These are phyloP conservation scores for Porphyra umbilicalis DNA, from an alignment of 31 red algal genomes.

Conservation along the genomic window DNA sequence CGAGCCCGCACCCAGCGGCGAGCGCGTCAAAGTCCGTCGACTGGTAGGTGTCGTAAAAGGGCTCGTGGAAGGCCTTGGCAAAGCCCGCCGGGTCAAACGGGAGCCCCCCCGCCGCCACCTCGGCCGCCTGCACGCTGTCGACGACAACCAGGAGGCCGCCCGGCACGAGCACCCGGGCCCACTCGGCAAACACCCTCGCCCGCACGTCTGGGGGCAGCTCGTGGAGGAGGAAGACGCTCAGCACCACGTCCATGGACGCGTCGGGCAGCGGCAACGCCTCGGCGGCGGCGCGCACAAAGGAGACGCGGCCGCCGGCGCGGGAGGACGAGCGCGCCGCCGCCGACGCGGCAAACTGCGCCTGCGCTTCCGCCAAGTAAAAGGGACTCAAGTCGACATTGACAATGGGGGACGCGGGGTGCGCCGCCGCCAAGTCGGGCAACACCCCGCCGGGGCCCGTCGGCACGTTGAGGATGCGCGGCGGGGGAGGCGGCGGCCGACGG, in stretches of 20 bases:
- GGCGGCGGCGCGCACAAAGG: conserved; percentile 49
- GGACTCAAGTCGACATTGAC: conserved; percentile 58
- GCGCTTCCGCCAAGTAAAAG: conserved; percentile 60
- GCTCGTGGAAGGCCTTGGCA: conserved; percentile 3
- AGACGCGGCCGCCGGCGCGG: neutral
- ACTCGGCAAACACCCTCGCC: conserved; percentile 22
- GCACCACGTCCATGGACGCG: conserved; percentile 43
- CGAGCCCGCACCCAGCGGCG: too few relatives aligned
- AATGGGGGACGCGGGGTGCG: conserved; percentile 14
- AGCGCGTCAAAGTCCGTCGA: conserved; percentile 1
- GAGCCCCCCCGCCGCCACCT: neutral
- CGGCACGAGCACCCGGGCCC: conserved; percentile 28
- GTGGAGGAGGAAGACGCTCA: conserved; percentile 68
- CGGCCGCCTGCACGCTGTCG: conserved; percentile 49
- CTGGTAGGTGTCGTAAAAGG: neutral
- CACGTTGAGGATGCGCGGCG: conserved; percentile 10
- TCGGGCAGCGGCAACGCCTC: conserved; percentile 34
- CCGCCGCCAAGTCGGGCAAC: conserved; percentile 44
- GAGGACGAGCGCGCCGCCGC: neutral
- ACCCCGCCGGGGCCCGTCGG: conserved; percentile 36
- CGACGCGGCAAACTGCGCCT: conserved; percentile 16
- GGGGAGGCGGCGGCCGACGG: too few relatives aligned
- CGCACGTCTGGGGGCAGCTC: conserved; percentile 50
- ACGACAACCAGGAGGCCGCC: conserved; percentile 56
- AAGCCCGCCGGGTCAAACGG: neutral